Conservation (phyloP, 1,284 basidiomycete genomes). For the Anthracocystis panici-leucophaei region DNA sequence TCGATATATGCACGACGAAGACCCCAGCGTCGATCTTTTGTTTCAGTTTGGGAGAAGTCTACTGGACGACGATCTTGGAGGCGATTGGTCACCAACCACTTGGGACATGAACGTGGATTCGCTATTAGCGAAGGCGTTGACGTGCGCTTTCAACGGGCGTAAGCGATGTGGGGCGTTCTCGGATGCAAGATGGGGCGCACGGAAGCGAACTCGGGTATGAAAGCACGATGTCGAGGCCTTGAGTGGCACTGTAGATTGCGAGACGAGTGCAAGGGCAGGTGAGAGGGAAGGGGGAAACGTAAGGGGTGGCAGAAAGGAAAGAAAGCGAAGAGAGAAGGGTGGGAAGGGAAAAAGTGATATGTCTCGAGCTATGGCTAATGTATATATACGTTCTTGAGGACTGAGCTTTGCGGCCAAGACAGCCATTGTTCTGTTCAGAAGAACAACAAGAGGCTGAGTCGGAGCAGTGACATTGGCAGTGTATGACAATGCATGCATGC, state of each 20-base stretch:
- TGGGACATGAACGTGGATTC: no score
- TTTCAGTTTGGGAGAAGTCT: slow-evolving; percentile 1
- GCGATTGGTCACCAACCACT: neutral
- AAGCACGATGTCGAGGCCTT: neutral
- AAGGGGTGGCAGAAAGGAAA: neutral
- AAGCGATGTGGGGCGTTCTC: slow-evolving; percentile 20
- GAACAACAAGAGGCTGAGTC: no score
- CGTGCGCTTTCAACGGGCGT: slow-evolving; percentile 1
- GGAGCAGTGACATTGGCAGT: no score
- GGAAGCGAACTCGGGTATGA: slow-evolving; percentile 19
- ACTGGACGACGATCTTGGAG: neutral
- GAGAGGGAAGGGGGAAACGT: neutral
- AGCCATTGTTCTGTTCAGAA: no score
- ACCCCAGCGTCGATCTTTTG: slow-evolving; percentile 14
- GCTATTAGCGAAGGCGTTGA: slow-evolving; percentile 20
- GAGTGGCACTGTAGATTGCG: slow-evolving; percentile 1
- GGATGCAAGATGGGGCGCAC: slow-evolving; percentile 17
- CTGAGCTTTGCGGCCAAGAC: no score
- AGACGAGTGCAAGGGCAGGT: neutral
- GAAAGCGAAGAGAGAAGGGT: neutral
- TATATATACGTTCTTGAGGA: neutral
- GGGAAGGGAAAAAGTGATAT: slow-evolving; percentile 19
- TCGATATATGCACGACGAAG: slow-evolving; percentile 12
- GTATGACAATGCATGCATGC: no score
- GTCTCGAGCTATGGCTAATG: slow-evolving; percentile 13